phyloP scores from a whole-genome alignment of 805 yeast species.

The Lipomyces mesembrius region DNA sequence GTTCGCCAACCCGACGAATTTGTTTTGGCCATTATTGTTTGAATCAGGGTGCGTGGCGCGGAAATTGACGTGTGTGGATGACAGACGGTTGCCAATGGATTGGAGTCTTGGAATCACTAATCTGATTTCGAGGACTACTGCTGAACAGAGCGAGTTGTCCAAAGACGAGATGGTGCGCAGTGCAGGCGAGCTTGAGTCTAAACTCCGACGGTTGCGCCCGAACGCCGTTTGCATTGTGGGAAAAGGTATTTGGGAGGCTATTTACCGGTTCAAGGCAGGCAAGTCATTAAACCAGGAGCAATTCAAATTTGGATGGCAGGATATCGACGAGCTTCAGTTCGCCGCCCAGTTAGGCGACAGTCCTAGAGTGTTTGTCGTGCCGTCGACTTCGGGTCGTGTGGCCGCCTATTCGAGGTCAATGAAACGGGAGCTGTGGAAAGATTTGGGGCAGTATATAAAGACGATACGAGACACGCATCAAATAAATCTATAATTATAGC shows the following conservation, averaged over 20 bases:
- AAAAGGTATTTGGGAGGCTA: slow-evolving; percentile 72
- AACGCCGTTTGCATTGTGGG: slow-evolving; percentile 64
- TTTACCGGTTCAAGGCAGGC: slow-evolving; percentile 50
- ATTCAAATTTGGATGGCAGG: slow-evolving; percentile 62
- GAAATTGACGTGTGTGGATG: slow-evolving; percentile 50
- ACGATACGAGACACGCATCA: background rate
- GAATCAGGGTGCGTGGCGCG: slow-evolving; percentile 54
- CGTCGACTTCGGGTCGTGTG: slow-evolving; percentile 76
- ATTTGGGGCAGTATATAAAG: slow-evolving; percentile 43
- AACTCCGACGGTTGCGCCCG: slow-evolving; percentile 51
- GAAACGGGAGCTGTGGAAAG: slow-evolving; percentile 57
- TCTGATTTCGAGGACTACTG: slow-evolving; percentile 66
- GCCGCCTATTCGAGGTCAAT: slow-evolving; percentile 53
- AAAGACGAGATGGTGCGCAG: slow-evolving; percentile 57
- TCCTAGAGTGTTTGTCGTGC: slow-evolving; percentile 60
- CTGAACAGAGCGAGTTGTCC: slow-evolving; percentile 59
- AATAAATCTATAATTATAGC: background rate
- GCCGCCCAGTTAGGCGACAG: slow-evolving; percentile 10
- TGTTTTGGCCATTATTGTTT: slow-evolving; percentile 68
- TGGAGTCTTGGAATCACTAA: slow-evolving; percentile 72
- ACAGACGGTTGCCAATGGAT: slow-evolving; percentile 48
- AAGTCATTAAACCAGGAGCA: slow-evolving; percentile 42
- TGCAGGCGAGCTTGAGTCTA: slow-evolving; percentile 57
- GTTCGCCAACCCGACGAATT: slow-evolving; percentile 71
- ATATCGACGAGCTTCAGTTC: slow-evolving; percentile 38